phyloP scores from a whole-genome alignment of 2,329 filamentous ascomycete species.

The Cercospora citrullina region DNA sequence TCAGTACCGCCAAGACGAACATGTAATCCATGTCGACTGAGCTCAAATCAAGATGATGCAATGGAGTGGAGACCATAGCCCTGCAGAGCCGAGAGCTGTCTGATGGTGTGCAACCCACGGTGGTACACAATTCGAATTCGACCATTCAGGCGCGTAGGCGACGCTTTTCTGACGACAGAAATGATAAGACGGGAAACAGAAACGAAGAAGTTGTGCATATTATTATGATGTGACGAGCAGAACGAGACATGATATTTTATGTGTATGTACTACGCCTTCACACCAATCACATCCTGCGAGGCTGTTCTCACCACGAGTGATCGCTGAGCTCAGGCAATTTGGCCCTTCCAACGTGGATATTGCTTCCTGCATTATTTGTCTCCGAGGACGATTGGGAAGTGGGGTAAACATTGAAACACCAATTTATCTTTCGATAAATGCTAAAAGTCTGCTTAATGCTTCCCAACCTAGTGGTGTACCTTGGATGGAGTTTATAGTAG shows the following conservation, averaged over 20 bases:
- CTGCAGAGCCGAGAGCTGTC: not conserved
- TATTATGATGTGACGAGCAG: not conserved
- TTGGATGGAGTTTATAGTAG: not conserved
- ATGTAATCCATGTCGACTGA: not conserved
- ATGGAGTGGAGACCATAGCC: not conserved
- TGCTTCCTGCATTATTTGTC: not conserved
- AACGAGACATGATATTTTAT: not conserved
- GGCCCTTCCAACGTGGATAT: not conserved
- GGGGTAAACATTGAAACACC: not conserved
- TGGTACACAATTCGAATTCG: not conserved
- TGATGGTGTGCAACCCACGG: not conserved
- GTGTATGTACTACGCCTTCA: not conserved
- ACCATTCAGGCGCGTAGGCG: not conserved
- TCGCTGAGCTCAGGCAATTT: not conserved
- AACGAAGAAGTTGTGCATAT: not conserved
- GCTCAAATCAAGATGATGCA: not conserved
- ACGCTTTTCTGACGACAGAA: not conserved
- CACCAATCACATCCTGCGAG: not conserved
- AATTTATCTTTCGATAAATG: not conserved
- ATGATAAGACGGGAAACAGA: not conserved
- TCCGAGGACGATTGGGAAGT: not conserved
- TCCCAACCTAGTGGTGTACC: not conserved
- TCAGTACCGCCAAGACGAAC: not conserved
- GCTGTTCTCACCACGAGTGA: not conserved
- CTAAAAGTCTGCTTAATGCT: not conserved